Percentiles rank a stretch among this genome's conserved stretches.
Conservation (phyloP, 352 stramenopile species). For the Phytopythium helicoides region DNA sequence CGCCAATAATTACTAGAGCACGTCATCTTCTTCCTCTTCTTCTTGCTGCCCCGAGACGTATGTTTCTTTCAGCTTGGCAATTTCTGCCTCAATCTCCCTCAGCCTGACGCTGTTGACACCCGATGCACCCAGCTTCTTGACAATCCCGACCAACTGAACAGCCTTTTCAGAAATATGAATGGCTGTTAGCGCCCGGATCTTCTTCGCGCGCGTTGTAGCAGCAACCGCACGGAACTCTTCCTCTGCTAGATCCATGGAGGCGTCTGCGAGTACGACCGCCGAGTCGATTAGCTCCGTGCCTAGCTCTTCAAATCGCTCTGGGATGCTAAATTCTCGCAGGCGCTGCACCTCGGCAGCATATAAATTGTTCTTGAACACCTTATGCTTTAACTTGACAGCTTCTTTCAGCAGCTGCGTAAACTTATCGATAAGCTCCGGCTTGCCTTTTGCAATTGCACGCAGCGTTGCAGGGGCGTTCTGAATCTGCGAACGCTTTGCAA, state of each 20-base stretch:
- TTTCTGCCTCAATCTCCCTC: constrained; percentile 32
- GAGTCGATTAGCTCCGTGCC: constrained; percentile 63
- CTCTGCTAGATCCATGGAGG: constrained; percentile 71
- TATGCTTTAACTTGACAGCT: constrained; percentile 85
- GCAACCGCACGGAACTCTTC: constrained; percentile 75
- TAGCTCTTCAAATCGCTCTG: constrained; percentile 75
- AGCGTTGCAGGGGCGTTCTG: constrained; percentile 67
- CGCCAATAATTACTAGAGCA: constrained; percentile 44
- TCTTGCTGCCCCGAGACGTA: constrained; percentile 65
- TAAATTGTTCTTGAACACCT: constrained; percentile 80
- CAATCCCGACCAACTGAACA: constrained; percentile 73
- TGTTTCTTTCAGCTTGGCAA: constrained; percentile 50
- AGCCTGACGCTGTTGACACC: constrained; percentile 55
- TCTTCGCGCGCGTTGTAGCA: constrained; percentile 70
- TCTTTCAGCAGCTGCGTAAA: constrained; percentile 87
- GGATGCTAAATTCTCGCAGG: constrained; percentile 53
- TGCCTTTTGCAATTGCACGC: constrained; percentile 62
- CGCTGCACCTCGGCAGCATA: constrained; percentile 55
- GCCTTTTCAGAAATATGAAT: constrained; percentile 76
- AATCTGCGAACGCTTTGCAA: constrained; percentile 72
- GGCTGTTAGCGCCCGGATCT: constrained; percentile 66
- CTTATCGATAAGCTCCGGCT: constrained; percentile 81
- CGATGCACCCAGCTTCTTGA: constrained; percentile 76
- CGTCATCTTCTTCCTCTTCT: constrained; percentile 85
- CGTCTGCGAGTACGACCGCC: constrained; percentile 49